Evolutionary conservation across 2,329 filamentous ascomycete genomes (phyloP).

Genomic region (Penicillium vulpinum): DNA sequence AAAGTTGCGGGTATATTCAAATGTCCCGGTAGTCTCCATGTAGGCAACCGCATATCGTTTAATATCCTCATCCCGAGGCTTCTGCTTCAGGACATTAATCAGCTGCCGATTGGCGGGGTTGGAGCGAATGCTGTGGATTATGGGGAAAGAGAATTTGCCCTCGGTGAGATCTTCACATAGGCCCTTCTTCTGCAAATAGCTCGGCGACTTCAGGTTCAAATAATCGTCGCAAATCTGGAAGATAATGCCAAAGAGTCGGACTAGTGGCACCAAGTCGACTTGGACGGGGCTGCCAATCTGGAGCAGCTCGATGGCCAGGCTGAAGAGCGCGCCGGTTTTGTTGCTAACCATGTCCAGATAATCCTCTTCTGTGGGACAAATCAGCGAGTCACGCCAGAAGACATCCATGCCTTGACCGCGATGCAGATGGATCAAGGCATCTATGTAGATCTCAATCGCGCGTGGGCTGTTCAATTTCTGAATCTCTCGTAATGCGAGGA

Average conservation of each 20-base stretch:
- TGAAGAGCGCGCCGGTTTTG: constrained; percentile 51
- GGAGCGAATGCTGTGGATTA: constrained; percentile 84
- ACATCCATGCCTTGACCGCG: constrained; percentile 51
- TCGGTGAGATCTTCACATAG: constrained; percentile 94
- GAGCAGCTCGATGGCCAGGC: constrained; percentile 49
- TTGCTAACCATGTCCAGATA: constrained; percentile 52
- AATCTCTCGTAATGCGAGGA: constrained; percentile 45
- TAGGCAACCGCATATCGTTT: no score
- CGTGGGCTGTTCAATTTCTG: constrained; percentile 40
- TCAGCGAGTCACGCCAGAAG: constrained; percentile 49
- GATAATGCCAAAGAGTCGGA: constrained; percentile 33
- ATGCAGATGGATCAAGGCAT: constrained; percentile 48
- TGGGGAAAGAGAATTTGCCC: constrained; percentile 94
- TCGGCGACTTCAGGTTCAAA: constrained; percentile 64
- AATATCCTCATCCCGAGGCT: no score
- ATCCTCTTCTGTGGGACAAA: constrained; percentile 48
- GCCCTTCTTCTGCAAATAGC: constrained; percentile 59
- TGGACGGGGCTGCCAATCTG: constrained; percentile 36
- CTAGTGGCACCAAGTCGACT: no score
- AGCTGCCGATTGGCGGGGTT: constrained; percentile 43
- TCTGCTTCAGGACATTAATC: no score
- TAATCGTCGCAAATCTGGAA: constrained; percentile 68
- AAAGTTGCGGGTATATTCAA: no score
- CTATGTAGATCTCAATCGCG: constrained; percentile 45
- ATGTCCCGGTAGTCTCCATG: no score